Percentiles rank a stretch among this genome's conserved stretches.
Conservation (phyloP, 192 early-diverging fungal genomes). For the Coemansia sp. region DNA sequence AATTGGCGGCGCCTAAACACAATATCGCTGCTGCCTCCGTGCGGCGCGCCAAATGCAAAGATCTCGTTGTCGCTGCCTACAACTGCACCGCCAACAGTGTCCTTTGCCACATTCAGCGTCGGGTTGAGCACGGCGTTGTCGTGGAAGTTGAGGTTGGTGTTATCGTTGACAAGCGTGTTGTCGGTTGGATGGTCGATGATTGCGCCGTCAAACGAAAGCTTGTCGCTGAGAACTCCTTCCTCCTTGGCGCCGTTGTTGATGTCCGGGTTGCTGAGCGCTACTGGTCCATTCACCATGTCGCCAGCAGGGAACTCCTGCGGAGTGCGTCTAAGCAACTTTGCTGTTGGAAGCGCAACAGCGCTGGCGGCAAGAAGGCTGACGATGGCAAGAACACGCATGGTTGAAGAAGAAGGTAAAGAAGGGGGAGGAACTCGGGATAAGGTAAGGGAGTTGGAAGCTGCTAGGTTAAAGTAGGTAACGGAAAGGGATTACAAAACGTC, state of each 20-base stretch:
- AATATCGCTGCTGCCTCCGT: not conserved
- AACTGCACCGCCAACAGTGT: slow-evolving; percentile 19
- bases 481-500: not conserved
- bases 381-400: slow-evolving; percentile 40
- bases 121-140: slow-evolving; percentile 43
- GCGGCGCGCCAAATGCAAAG: not conserved
- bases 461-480: not conserved
- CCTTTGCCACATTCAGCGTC: slow-evolving; percentile 24
- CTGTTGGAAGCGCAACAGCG: slow-evolving; percentile 14
- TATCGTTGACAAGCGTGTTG: slow-evolving; percentile 26
- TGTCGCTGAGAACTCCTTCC: slow-evolving; percentile 31
- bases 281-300: slow-evolving; percentile 30
- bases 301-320: slow-evolving; percentile 8
- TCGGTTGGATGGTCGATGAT: slow-evolving; percentile 32
- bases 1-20: slow-evolving; percentile 14
- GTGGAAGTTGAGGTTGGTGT: slow-evolving; percentile 33
- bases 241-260: slow-evolving; percentile 38
- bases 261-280: slow-evolving; percentile 29
- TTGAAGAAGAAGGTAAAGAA: not conserved
- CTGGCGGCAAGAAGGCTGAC: slow-evolving; percentile 25
- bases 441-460: not conserved
- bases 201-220: slow-evolving; percentile 25
- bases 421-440: not conserved
- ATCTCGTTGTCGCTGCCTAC: slow-evolving; percentile 41
- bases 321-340: slow-evolving; percentile 9